Base-by-base conservation (phyloP, 1,284 basidiomycete species). In the Agaricales sp. region DNA sequence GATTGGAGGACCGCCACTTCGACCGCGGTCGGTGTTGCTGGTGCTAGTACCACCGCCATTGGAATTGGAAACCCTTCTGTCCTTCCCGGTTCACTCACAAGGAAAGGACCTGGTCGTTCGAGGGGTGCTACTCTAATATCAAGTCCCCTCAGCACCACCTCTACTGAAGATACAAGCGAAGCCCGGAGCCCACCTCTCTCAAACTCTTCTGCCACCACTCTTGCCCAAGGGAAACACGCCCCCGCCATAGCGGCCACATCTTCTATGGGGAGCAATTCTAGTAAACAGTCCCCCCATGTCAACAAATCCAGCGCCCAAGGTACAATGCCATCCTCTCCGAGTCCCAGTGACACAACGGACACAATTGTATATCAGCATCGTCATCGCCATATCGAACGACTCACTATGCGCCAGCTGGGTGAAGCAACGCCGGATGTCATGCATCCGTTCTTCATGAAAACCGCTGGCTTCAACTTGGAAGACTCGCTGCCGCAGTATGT, bases 361-460 rank as follows among this genome's bases (percentile, higher is more conserved):
- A 55, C 63, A 3, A 65, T 62, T 2, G 59, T 82, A 22, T 87
- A 85, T 59, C 62, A 65, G 49, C 72, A 73, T 3, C 69, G 70
- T 11, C 64, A 66, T 20, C 72, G 86, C 38, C 70, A 73, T 49
- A 87, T 88, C 55, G 81, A 88, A 58, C 75, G 84, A 19, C 61
- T 88, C 48, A 87, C 83, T 22, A 82, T 93, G 74, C 77, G 83
- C 44, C 86, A 91, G 60, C 69, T 93, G 6, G 91, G 91, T 26
- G 87, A 92, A 61, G 87, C 85, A 13, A 92, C 90, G 0, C 87
- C 87, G 1, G 87, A 91, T 58, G 86, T 91, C 8, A 89, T 83
- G 87, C 84, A 86, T 68, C 78, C 88, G 37, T 87, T 88, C 64
- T 87, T 88, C 65, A 83, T 83, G 76, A 87, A 88, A 58, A 86